phyloP scores from a whole-genome alignment of 345 rosid genomes.

The Pistacia vera region DNA sequence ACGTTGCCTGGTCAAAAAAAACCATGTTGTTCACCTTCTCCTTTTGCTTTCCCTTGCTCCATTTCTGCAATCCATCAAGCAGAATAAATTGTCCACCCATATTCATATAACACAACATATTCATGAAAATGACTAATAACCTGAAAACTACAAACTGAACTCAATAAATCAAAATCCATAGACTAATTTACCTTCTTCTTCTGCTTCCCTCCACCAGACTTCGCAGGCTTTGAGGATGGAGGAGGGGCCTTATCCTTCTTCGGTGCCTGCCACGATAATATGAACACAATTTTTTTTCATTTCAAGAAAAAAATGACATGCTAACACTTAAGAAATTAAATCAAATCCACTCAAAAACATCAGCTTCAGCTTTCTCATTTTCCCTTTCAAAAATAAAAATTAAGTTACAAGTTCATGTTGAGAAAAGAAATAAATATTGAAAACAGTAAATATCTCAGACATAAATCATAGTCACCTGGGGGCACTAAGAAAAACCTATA shows the following conservation, averaged over 20 bases:
- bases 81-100: no score
- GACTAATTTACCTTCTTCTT: constrained; percentile 37
- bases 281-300: background rate
- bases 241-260: constrained; percentile 58
- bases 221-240: constrained; percentile 43
- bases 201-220: constrained; percentile 51
- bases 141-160: background rate
- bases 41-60: constrained; percentile 62
- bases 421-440: no score
- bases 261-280: constrained; percentile 30
- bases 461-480: background rate
- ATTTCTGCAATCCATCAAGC: constrained; percentile 33
- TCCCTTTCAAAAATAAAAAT: background rate
- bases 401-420: background rate
- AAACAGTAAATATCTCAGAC: background rate
- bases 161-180: background rate
- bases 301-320: background rate
- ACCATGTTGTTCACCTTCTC: constrained; percentile 68
- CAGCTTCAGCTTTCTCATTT: no score
- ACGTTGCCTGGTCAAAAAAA: constrained; percentile 53
- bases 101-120: no score
- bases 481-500: background rate
- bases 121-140: background rate
- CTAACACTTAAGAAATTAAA: background rate
- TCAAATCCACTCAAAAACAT: no score